phyloP scores from a whole-genome alignment of 495 filamentous ascomycete species.

The Rusavskia elegans region DNA sequence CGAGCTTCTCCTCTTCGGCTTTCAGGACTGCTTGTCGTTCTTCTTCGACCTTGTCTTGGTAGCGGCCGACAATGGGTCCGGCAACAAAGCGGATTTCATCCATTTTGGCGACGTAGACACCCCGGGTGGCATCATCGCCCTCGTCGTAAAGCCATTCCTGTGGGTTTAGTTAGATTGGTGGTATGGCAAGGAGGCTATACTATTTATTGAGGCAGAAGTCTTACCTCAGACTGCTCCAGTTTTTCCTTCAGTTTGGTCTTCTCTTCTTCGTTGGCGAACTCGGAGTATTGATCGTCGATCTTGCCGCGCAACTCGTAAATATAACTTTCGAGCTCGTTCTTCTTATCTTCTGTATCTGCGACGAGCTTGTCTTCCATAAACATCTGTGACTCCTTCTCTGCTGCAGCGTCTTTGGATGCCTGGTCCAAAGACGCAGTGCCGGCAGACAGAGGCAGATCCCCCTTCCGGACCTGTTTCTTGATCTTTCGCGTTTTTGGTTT shows the following conservation, averaged over 20 bases:
- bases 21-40: slow-evolving; percentile 67
- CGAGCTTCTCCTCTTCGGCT: slow-evolving; percentile 65
- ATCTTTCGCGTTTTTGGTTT: slow-evolving; percentile 94
- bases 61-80: slow-evolving; percentile 83
- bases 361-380: slow-evolving; percentile 97
- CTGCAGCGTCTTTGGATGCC: slow-evolving; percentile 41
- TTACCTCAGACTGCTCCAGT: slow-evolving; percentile 70
- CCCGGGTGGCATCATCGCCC: slow-evolving; percentile 89
- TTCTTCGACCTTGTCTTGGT: slow-evolving; percentile 84
- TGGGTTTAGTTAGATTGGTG: slow-evolving; percentile 8
- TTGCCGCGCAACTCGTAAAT: slow-evolving; percentile 95
- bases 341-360: slow-evolving; percentile 95
- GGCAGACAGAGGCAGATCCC: slow-evolving; percentile 76
- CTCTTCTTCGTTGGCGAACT: slow-evolving; percentile 83
- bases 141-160: slow-evolving; percentile 99
- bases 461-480: slow-evolving; percentile 99
- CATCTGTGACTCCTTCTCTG: slow-evolving; percentile 80
- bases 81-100: slow-evolving; percentile 86
- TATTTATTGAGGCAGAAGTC: slow-evolving; percentile 13
- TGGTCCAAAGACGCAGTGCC: slow-evolving; percentile 68
- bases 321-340: slow-evolving; percentile 96
- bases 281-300: slow-evolving; percentile 76
- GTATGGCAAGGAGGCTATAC: slow-evolving; percentile 7
- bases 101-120: slow-evolving; percentile 81
- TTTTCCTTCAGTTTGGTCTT: slow-evolving; percentile 70